Percentiles rank a stretch among this genome's conserved stretches.
Conservation (phyloP, 805 yeast genomes). For the Huiozyma naganishii region DNA sequence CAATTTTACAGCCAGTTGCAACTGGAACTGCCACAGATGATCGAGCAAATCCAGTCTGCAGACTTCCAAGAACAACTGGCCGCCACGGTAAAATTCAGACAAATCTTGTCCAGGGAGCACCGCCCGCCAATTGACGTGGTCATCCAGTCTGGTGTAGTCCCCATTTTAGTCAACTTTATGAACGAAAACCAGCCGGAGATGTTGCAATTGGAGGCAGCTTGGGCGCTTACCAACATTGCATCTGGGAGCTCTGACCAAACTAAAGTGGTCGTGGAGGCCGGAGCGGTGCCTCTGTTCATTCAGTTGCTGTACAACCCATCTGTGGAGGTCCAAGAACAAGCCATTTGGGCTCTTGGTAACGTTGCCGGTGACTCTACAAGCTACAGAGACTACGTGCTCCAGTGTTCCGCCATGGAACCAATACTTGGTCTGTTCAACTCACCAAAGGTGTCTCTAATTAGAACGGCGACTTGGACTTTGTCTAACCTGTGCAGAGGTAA, state of each 20-base stretch:
- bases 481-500: slow-evolving; percentile 95
- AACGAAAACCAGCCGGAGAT: slow-evolving; percentile 63
- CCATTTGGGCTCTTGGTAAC: slow-evolving; percentile 98
- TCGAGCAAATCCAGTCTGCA: slow-evolving; percentile 63
- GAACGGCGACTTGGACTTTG: slow-evolving; percentile 98
- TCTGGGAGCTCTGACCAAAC: slow-evolving; percentile 90
- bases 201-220: slow-evolving; percentile 94
- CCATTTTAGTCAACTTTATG: slow-evolving; percentile 82
- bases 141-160: slow-evolving; percentile 87
- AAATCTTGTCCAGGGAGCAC: slow-evolving; percentile 83
- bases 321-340: slow-evolving; percentile 92
- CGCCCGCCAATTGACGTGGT: slow-evolving; percentile 95
- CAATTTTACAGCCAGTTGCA: slow-evolving; percentile 40
- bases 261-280: slow-evolving; percentile 78
- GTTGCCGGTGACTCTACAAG: slow-evolving; percentile 94
- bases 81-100: slow-evolving; percentile 89
- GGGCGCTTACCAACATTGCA: slow-evolving; percentile 99
- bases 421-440: slow-evolving; percentile 68
- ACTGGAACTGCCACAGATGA: slow-evolving; percentile 73
- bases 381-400: slow-evolving; percentile 81
- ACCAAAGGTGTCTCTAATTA: slow-evolving; percentile 76
- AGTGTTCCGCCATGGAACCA: slow-evolving; percentile 82
- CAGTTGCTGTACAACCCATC: slow-evolving; percentile 69
- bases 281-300: slow-evolving; percentile 89
- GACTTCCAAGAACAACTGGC: slow-evolving; percentile 72